Evolutionary conservation across 2,329 filamentous ascomycete species (phyloP), one percentile per base, ranked within the genome.

Genomic region (Colletotrichum simmondsii): DNA sequence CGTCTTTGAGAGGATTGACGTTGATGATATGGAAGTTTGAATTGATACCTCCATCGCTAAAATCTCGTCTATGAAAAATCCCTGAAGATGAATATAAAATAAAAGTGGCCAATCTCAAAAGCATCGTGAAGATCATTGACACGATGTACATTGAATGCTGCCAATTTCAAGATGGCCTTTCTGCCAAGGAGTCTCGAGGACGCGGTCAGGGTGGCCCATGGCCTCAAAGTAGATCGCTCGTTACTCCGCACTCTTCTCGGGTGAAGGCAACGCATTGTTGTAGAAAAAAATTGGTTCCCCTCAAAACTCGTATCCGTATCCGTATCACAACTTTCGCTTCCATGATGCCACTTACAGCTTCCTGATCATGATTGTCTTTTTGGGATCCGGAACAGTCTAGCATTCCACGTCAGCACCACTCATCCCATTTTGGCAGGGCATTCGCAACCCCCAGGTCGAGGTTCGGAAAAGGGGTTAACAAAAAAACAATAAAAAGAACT

Each of bases 21-120:
- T 76, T 14, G 75, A 76, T n/a, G 65, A 75, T 5, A 76, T 72
- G 71, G 66, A 65, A 16, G 12, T 16, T 37, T 70, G 35, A 65
- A 64, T 60, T 56, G 46, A 65, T 65, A 68, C 65, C 60, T 52
- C 64, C 5, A 3, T 42, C 4, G 14, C 1, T 42, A 6, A 3
- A 7, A 16, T 49, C 16, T 46, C 7, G 5, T 8, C 16, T 16
- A n/a, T 8, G 16, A 19, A 5, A 4, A 10, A 26, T 6, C 42
- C 8, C 4, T 22, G 42, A 49, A 49, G 6, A n/a, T 5, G 2
- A n/a, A 49, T 22, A 7, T 37, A 12, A 37, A n/a, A n/a, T n/a
- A 37, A 37, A 16, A 37, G 35, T 14, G 0, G 5, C 12, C 14
- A 16, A 37, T 14, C 16, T 14, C 35, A 37, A 14, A 37, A 19